Evolutionary conservation across 352 stramenopile species (phyloP), one percentile per base, ranked within the genome.

Genomic region (Thraustochytrium striatum): DNA sequence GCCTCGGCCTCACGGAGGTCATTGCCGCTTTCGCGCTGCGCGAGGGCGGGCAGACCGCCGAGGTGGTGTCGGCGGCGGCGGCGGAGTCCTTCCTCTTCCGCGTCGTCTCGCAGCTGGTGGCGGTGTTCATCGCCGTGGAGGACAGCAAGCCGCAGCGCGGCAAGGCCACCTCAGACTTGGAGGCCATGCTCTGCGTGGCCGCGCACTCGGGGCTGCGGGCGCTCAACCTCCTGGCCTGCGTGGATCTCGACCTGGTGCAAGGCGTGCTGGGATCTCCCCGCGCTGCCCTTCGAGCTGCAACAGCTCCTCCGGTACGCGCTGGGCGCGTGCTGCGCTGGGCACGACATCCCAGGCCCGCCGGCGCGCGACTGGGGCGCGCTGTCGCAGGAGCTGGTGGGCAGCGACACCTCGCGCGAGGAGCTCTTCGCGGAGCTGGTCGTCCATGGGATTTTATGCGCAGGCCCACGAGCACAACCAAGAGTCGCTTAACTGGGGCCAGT

Each of bases 261-360:
- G 25, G 25, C 5, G 32, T 61, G 21, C 30, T 75, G 43, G 50
- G 65, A 3, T 75, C 65, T 3, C 65, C n/a, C 65, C 11, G 65
- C 65, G 16, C 19, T 75, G 39, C 44, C 65, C 0, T 75, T 75
- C 39, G 65, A 75, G 50, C 39, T 75, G 9, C 65, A 75, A n/a
- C 65, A 75, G 52, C 65, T 75, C 65, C 44, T 75, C 52, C 65
- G 65, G 28, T 72, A 75, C 25, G 52, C 61, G 7, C 32, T 75
- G 41, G n/a, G 5, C 11, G 43, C 43, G 5, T 75, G 65, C 50
- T 5, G 9, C 33, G 25, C 5, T 11, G 5, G 53, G 5, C 5
- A 16, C 53, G 53, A 5, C 53, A 58, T 75, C 30, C 65, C 65
- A 7, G 32, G 8, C 19, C 65, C 65, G 30, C 65, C 65, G 21